Base-by-base conservation (phyloP, 2,329 filamentous ascomycete species). In the Lizonia empirigonia region DNA sequence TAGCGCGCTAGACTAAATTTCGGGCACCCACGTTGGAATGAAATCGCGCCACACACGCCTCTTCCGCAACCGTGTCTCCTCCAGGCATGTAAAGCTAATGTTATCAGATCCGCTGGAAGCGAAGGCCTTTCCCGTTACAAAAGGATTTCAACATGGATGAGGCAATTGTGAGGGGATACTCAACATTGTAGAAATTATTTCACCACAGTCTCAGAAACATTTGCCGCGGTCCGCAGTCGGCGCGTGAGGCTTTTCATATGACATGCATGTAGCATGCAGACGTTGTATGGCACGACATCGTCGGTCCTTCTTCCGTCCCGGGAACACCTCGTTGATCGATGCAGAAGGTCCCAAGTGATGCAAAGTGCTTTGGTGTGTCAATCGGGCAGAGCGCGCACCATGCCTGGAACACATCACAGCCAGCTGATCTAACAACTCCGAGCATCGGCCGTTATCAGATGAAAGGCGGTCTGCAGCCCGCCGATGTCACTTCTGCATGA, bases 391-490 rank as follows among this genome's bases (percentile, higher is more conserved):
- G 19, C 30, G 20, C 15, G 27, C 33, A 36, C 37, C 41, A 30
- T 46, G 19, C 41, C 36, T 27, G 22, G 16, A 47, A 24, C 3
- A 12, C 15, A 6, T n/a, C 19, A 32, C 24, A 26, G 23, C 7
- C 20, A 18, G 49, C 37, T 45, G 49, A 42, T 42, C 49, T 46
- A 37, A 32, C 42, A 46, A 35, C 51, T 62, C 65, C 61, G 64
- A 67, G 52, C 39, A 52, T 63, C 60, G 64, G 65, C 62, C 63
- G 56, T 67, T 65, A 68, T 68, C 64, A 67, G 65, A 68, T 68
- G 54, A 37, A 62, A 60, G 16, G 22, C 13, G 48, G 58, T 60
- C 49, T 52, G 53, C 54, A 56, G 20, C 47, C 42, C 45, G 42
- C 42, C 55, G 55, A 62, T 63, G 59, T 65, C 61, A 64, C 62